Conservation (phyloP, 2,329 filamentous ascomycete genomes). For the Fusarium sp. region DNA sequence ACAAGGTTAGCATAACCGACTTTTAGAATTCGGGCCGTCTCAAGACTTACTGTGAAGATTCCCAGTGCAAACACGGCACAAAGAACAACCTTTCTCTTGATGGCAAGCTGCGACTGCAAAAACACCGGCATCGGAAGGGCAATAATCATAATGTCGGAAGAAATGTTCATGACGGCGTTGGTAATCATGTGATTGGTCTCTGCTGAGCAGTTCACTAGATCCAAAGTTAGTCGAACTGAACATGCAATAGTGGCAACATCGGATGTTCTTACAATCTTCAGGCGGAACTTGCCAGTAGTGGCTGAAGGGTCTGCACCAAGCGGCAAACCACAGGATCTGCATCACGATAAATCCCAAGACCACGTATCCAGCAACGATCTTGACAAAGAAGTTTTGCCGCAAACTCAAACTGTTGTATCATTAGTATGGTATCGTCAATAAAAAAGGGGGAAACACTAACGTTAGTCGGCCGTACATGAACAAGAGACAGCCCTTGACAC, state of each 20-base stretch:
- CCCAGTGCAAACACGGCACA: slow-evolving; percentile 58
- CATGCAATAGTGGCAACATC: background rate
- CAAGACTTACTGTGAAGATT: slow-evolving; percentile 54
- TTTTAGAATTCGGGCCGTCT: accelerated
- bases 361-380: slow-evolving; percentile 59
- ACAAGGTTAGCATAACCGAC: background rate
- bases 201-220: slow-evolving; percentile 58
- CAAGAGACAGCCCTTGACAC: slow-evolving; percentile 64
- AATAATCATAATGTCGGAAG: slow-evolving; percentile 69
- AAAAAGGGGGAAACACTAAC: slow-evolving; percentile 38
- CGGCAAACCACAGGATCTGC: slow-evolving; percentile 60
- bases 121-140: slow-evolving; percentile 66
- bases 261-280: slow-evolving; percentile 51
- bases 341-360: slow-evolving; percentile 57
- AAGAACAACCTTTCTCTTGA: slow-evolving; percentile 64
- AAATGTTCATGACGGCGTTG: slow-evolving; percentile 68
- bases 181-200: slow-evolving; percentile 67
- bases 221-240: accelerated
- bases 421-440: accelerated
- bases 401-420: slow-evolving; percentile 52
- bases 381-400: slow-evolving; percentile 57
- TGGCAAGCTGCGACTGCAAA: slow-evolving; percentile 59
- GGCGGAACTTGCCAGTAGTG: slow-evolving; percentile 63
- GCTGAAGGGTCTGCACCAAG: slow-evolving; percentile 65
- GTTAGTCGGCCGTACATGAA: slow-evolving; percentile 66